Base-by-base conservation (phyloP, 1,139 yeast species). In the Pneumocystis sp. region DNA sequence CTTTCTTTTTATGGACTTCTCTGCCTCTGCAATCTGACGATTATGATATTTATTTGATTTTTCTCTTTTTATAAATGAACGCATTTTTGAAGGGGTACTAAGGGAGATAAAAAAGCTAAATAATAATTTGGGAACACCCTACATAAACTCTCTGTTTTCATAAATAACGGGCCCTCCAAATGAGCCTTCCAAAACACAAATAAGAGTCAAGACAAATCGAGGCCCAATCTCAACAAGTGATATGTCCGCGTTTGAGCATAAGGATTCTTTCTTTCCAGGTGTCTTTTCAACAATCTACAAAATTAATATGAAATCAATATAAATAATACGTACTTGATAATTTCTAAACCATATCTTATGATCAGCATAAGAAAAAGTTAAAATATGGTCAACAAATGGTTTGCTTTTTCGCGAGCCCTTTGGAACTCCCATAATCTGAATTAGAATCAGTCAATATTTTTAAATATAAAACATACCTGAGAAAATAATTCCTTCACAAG, bases 111-210 rank as follows among this genome's bases (percentile, higher is more conserved):
- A 17, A 10, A 8, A 3, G 25, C 21, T 50, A 21, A 25, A 7
- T 25, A 25, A 50, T 25, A 1, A 25, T 25, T 25, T 1, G 15
- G 8, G 25, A 25, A 3, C 6, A 10, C 12, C 57, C 10, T 50
- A 50, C 57, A 93, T 96, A 76, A 89, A 93, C 77, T 93, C 95
- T 80, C 89, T 91, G 80, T 93, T 93, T 74, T 93, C 98, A 78
- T 89, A 93, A 70, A 93, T 89, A 81, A 93, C 90, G 69, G 98
- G 97, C 31, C 99, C 98, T 66, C 97, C 95, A 73, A 93, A 95
- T 1, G 97, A 89, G 63, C 98, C 99, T 77, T 93, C 98, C 70
- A 93, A 81, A 65, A 93, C 85, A 68, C 96, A 86, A 71, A 93
- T 91, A 71, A 88, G 85, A 3, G 98, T 93, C 79, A 95, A 81